These are phyloP conservation scores for Scleromitrula shiraiana DNA, from an alignment of 2,329 filamentous ascomycete species.

Conservation along the genomic window DNA sequence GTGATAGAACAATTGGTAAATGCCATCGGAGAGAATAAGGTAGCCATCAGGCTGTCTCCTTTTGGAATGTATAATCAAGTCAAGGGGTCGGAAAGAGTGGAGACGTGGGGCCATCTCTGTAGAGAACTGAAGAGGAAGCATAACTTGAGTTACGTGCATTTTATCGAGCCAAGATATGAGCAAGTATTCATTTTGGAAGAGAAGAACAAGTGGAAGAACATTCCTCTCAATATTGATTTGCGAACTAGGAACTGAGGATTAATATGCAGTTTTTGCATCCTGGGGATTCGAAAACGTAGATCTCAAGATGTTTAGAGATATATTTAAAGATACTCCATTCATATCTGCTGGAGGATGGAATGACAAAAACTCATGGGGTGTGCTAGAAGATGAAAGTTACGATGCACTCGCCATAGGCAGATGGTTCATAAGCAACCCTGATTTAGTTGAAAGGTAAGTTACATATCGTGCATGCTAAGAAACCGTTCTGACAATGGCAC, in stretches of 20 bases:
- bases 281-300: conserved; percentile 40
- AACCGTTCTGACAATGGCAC: not conserved
- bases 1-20: no score
- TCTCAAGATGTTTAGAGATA: conserved; percentile 40
- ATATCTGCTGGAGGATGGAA: conserved; percentile 48
- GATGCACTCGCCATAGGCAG: conserved; percentile 41
- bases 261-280: conserved; percentile 32
- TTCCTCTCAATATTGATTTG: not conserved
- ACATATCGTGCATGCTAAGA: not conserved
- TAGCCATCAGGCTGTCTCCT: conserved; percentile 54
- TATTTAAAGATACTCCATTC: conserved; percentile 45
- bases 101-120: conserved; percentile 45
- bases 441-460: conserved; percentile 33
- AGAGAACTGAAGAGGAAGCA: conserved; percentile 40
- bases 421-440: conserved; percentile 42
- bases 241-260: not conserved
- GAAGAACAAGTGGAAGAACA: conserved; percentile 36
- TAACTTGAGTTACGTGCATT: conserved; percentile 50
- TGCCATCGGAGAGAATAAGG: no score
- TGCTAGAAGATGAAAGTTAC: conserved; percentile 39
- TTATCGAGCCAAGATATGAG: conserved; percentile 46
- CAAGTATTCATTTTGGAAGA: conserved; percentile 42
- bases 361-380: conserved; percentile 41
- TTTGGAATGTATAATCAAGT: conserved; percentile 48
- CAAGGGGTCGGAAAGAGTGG: conserved; percentile 41